A percentile compares a stretch with the other conserved stretches of the same genome.
Evolutionary conservation across 1,139 yeast genomes (phyloP).

Genomic region (Taphrina deformans): DNA sequence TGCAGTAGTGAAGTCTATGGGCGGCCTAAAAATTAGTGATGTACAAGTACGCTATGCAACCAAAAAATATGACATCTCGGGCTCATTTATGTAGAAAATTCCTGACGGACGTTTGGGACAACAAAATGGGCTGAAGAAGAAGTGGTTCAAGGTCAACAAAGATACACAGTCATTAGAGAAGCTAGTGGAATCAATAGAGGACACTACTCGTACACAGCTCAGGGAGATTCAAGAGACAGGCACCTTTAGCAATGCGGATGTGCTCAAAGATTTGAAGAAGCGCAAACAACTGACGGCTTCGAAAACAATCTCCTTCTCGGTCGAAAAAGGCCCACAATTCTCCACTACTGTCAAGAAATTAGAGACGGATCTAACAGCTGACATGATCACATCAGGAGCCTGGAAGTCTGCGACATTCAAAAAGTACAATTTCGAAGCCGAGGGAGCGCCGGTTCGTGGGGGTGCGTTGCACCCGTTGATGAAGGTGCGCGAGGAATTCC

Average conservation of each 20-base stretch:
- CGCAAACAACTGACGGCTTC: conserved; percentile 67
- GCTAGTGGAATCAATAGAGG: conserved; percentile 53
- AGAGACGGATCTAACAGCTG: conserved; percentile 92
- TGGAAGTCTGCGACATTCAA: conserved; percentile 88
- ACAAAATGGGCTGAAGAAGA: conserved; percentile 97
- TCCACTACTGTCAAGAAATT: conserved; percentile 73
- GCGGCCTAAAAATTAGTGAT: conserved; percentile 78
- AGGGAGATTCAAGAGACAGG: conserved; percentile 61
- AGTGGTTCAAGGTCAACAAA: conserved; percentile 74
- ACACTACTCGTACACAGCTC: conserved; percentile 66
- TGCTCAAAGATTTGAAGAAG: conserved; percentile 81
- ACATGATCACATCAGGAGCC: conserved; percentile 72
- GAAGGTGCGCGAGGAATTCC: conserved; percentile 94
- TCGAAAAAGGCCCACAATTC: conserved; percentile 80
- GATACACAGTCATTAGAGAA: conserved; percentile 77
- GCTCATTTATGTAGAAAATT: conserved; percentile 47
- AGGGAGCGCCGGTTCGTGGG: conserved; percentile 79
- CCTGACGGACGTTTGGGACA: conserved; percentile 86
- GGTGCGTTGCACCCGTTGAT: conserved; percentile 97
- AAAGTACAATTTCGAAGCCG: conserved; percentile 93
- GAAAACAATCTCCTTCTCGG: conserved; percentile 72
- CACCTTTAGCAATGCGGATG: conserved; percentile 57
- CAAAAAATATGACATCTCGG: background rate
- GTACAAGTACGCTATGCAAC: conserved; percentile 50
- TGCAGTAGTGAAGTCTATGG: conserved; percentile 71